Conservation (phyloP, 2,329 filamentous ascomycete species). For the Epichloe bromicola region DNA sequence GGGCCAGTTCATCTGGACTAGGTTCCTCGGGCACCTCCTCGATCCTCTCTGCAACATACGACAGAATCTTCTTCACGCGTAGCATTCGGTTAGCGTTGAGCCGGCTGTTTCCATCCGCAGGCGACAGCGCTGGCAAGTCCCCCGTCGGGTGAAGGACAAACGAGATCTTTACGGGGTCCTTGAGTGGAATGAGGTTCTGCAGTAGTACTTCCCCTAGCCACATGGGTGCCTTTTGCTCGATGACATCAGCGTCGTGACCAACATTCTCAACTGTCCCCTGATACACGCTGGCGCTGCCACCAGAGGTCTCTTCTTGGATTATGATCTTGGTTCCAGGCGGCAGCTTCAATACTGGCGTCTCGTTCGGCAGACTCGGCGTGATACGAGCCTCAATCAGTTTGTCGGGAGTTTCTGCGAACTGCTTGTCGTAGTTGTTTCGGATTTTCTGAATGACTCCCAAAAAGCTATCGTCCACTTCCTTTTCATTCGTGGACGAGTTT, state of each 20-base stretch:
- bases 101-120: conserved; percentile 70
- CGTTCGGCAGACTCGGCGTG: conserved; percentile 54
- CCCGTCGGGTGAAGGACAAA: conserved; percentile 80
- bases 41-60: conserved; percentile 85
- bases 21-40: conserved; percentile 53
- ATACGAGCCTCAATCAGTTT: conserved; percentile 48
- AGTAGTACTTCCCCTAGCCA: conserved; percentile 88
- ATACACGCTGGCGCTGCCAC: conserved; percentile 73
- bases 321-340: conserved; percentile 55
- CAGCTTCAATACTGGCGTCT: conserved; percentile 65
- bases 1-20: conserved; percentile 49
- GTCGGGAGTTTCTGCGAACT: conserved; percentile 41
- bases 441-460: conserved; percentile 61
- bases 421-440: conserved; percentile 58
- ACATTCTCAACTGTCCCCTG: conserved; percentile 73
- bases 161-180: conserved; percentile 93
- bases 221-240: conserved; percentile 77
- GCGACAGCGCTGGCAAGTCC: conserved; percentile 58
- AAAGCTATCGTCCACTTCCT: conserved; percentile 64
- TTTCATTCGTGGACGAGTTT: conserved; percentile 51
- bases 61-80: conserved; percentile 83
- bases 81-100: conserved; percentile 97
- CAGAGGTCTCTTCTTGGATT: conserved; percentile 54
- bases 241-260: conserved; percentile 62
- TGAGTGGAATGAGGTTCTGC: conserved; percentile 65